Evolutionary conservation across 345 rosid species (phyloP).

Genomic region (Litchi chinensis): DNA sequence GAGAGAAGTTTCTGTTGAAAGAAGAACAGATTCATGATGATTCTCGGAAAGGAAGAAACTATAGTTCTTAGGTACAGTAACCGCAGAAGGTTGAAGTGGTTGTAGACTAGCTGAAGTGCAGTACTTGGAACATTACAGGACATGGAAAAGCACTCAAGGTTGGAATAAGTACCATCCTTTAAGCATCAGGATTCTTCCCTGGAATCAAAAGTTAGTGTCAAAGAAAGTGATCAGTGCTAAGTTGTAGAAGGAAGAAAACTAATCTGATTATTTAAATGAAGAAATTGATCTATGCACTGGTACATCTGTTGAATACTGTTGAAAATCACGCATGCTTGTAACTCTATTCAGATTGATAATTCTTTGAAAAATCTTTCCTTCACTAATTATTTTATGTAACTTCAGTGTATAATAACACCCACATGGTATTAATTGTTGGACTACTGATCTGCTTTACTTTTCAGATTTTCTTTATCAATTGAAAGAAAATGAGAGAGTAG

Average conservation of each 20-base stretch:
- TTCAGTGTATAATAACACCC: background rate
- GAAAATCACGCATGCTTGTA: background rate
- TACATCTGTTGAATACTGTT: background rate
- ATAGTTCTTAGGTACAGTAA: background rate
- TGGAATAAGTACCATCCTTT: background rate
- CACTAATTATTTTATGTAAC: background rate
- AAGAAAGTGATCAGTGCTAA: background rate
- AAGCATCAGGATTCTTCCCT: slow-evolving; percentile 10
- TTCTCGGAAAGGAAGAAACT: background rate
- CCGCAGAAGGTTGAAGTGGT: background rate
- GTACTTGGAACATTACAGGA: background rate
- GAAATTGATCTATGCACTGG: background rate
- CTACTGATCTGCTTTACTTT: background rate
- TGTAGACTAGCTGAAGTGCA: background rate
- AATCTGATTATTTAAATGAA: background rate
- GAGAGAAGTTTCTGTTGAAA: slow-evolving; percentile 56
- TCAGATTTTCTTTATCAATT: background rate
- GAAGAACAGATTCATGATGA: slow-evolving; percentile 58
- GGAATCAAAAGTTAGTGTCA: background rate
- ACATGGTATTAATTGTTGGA: background rate
- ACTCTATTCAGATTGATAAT: background rate
- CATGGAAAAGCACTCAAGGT: background rate
- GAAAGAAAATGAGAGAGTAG: background rate
- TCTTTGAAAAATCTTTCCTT: background rate
- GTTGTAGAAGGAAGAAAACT: background rate